These are phyloP conservation scores for Pulveroboletus sp. DNA, from an alignment of 768 basidiomycete species.

Conservation along the genomic window DNA sequence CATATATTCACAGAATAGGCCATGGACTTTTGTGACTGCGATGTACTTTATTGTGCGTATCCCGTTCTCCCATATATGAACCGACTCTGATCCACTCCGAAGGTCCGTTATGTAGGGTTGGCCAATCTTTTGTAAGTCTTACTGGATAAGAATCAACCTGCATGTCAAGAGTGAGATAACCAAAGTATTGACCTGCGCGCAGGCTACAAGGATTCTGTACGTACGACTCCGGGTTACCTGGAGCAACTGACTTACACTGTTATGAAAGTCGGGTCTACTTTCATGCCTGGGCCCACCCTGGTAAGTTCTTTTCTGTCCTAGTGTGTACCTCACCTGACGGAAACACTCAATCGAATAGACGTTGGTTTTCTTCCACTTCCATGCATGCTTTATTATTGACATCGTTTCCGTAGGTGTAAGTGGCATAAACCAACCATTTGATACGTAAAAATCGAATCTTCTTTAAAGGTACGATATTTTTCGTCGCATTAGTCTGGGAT, in stretches of 20 bases:
- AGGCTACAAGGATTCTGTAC: constrained; percentile 10
- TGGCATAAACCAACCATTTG: background rate
- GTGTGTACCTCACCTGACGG: background rate
- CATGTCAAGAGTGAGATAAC: background rate
- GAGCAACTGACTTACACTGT: background rate
- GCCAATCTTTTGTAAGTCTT: constrained; percentile 9
- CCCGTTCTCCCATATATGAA: background rate
- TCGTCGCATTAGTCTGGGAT: background rate
- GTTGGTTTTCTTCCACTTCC: constrained; percentile 3
- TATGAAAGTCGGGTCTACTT: constrained; percentile 13
- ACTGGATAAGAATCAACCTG: background rate
- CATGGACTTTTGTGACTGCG: constrained; percentile 13
- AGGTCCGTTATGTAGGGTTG: constrained; percentile 21
- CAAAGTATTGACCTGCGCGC: background rate
- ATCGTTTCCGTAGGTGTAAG: constrained; percentile 17
- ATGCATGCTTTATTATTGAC: background rate
- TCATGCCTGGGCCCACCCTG: constrained; percentile 15
- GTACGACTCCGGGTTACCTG: background rate
- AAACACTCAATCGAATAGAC: constrained; percentile 2
- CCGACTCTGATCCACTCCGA: background rate
- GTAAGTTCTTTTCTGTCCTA: background rate
- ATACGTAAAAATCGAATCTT: background rate
- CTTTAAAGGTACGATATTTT: constrained; percentile 10
- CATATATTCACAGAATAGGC: constrained; percentile 5
- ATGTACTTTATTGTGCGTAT: constrained; percentile 18